A percentile compares a stretch with the other conserved stretches of the same genome.
These are phyloP conservation scores for Rhynchosporium agropyri DNA, from an alignment of 2,329 filamentous ascomycete genomes.

Conservation along the genomic window DNA sequence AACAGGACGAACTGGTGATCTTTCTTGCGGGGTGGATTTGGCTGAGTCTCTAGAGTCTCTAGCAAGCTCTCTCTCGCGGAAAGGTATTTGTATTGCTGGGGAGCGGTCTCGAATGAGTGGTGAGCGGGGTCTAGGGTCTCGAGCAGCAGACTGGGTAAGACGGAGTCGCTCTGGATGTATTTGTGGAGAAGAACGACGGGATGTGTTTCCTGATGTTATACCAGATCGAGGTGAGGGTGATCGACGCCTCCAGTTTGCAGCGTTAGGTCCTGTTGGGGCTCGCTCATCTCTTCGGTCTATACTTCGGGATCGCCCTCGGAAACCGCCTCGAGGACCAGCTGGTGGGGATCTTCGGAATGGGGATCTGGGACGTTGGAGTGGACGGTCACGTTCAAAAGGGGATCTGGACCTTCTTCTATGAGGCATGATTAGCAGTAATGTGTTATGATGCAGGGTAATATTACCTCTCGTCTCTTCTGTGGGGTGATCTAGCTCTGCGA, in stretches of 20 bases:
- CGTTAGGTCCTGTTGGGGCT: slow-evolving; percentile 44
- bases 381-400: slow-evolving; percentile 41
- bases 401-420: slow-evolving; percentile 42
- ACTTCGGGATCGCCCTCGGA: slow-evolving; percentile 52
- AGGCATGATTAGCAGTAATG: slow-evolving; percentile 13
- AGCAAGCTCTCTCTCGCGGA: slow-evolving; percentile 29
- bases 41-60: slow-evolving; percentile 37
- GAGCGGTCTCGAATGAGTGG: slow-evolving; percentile 37
- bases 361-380: slow-evolving; percentile 38
- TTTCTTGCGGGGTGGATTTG: slow-evolving; percentile 40
- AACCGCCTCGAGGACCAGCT: slow-evolving; percentile 42
- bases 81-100: slow-evolving; percentile 30
- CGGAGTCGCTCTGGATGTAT: slow-evolving; percentile 56
- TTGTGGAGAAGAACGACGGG: slow-evolving; percentile 63
- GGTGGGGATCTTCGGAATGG: slow-evolving; percentile 42
- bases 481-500: slow-evolving; percentile 45
- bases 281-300: slow-evolving; percentile 54
- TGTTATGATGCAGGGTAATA: not conserved
- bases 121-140: slow-evolving; percentile 38
- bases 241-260: slow-evolving; percentile 54
- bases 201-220: slow-evolving; percentile 59
- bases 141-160: slow-evolving; percentile 44
- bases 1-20: slow-evolving; percentile 35
- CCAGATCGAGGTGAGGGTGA: slow-evolving; percentile 59
- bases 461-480: slow-evolving; percentile 40